A percentile compares a stretch with the other conserved stretches of the same genome.
These are phyloP conservation scores for Rhinocladiella mackenziei DNA, from an alignment of 2,329 filamentous ascomycete species.

Conservation along the genomic window DNA sequence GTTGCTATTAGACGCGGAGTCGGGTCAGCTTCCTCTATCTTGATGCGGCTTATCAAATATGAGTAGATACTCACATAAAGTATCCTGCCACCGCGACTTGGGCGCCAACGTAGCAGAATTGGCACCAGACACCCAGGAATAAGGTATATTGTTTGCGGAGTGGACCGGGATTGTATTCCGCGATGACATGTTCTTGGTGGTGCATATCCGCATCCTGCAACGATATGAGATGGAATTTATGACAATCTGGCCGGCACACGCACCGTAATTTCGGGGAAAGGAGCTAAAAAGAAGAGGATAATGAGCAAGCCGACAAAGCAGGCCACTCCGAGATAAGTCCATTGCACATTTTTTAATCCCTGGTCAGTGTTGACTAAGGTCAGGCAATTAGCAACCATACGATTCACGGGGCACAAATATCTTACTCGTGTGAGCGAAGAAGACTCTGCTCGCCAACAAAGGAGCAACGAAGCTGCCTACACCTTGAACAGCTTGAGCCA, in stretches of 20 bases:
- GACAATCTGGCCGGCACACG: no score
- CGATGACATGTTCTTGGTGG: constrained; percentile 46
- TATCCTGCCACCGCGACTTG: constrained; percentile 8
- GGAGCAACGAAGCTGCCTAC: constrained; percentile 57
- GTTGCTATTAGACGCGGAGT: constrained; percentile 39
- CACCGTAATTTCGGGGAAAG: constrained; percentile 54
- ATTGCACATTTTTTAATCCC: constrained; percentile 59
- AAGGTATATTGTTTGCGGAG: constrained; percentile 58
- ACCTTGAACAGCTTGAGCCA: constrained; percentile 57
- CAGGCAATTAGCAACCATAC: neutral
- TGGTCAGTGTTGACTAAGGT: constrained; percentile 42
- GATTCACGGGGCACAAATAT: neutral
- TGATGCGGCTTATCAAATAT: neutral
- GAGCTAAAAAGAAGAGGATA: constrained; percentile 55
- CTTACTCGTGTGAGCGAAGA: constrained; percentile 51
- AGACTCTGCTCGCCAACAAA: constrained; percentile 57
- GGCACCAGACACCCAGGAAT: constrained; percentile 54
- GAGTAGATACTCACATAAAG: constrained; percentile 3
- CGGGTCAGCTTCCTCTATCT: neutral
- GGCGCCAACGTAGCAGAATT: constrained; percentile 60
- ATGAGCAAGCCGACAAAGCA: constrained; percentile 56
- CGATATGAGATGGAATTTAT: no score
- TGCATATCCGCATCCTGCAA: constrained; percentile 54
- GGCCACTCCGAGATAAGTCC: constrained; percentile 61
- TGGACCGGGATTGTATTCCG: constrained; percentile 36